A percentile compares a stretch with the other conserved stretches of the same genome.
Conservation (phyloP, 495 filamentous ascomycete genomes). For the Parathielavia hyrcaniae region DNA sequence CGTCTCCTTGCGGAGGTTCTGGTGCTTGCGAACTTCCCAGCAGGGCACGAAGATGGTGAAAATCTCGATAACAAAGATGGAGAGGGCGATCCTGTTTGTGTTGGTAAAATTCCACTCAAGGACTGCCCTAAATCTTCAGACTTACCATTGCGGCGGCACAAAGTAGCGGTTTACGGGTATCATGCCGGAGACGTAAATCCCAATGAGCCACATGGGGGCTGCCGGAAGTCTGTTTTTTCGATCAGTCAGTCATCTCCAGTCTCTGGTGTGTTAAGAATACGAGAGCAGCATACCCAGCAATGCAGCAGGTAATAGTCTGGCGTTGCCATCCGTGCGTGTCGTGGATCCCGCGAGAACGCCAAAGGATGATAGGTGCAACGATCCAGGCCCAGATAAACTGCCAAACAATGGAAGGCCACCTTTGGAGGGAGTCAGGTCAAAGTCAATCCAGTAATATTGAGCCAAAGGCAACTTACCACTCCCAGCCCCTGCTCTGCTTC, state of each 20-base stretch:
- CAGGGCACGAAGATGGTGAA: conserved; percentile 46
- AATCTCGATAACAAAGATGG: conserved; percentile 45
- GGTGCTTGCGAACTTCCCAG: conserved; percentile 29
- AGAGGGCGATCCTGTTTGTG: conserved; percentile 29
- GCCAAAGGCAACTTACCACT: conserved; percentile 42
- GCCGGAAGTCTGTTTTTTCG: conserved; percentile 48
- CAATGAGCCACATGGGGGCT: conserved; percentile 60
- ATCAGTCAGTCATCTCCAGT: neutral
- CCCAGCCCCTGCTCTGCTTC: conserved; percentile 50
- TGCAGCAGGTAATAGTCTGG: conserved; percentile 55
- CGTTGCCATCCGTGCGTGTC: conserved; percentile 65
- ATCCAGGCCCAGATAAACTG: conserved; percentile 60
- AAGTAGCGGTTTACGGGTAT: conserved; percentile 50
- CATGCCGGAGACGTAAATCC: conserved; percentile 53
- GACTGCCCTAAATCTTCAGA: neutral
- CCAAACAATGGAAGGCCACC: conserved; percentile 60
- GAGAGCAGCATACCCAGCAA: conserved; percentile 43
- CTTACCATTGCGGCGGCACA: conserved; percentile 48
- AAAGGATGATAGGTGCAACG: conserved; percentile 40
- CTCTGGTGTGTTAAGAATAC: neutral
- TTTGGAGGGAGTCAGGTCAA: conserved; percentile 4
- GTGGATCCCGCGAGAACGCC: conserved; percentile 44
- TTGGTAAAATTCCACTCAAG: neutral
- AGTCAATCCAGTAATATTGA: neutral
- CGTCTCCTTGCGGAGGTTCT: conserved; percentile 29